These are phyloP conservation scores for Penicillium sclerotigenum DNA, from an alignment of 2,329 filamentous ascomycete species.

Conservation along the genomic window DNA sequence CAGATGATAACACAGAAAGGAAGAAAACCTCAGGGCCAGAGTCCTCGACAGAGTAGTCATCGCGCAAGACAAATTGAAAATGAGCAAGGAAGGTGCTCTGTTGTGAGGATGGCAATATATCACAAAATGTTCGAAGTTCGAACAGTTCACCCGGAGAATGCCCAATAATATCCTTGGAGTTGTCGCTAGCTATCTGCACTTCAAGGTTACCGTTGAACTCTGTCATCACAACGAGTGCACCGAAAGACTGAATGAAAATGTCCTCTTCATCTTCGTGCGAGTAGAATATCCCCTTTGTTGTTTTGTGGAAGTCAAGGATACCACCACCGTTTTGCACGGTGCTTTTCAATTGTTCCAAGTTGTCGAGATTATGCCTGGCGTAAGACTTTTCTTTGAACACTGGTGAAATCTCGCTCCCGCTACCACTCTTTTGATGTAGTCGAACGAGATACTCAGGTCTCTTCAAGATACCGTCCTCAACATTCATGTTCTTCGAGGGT, in stretches of 20 bases:
- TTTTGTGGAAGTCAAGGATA: conserved; percentile 6
- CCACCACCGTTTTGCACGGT: conserved; percentile 3
- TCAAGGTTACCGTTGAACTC: conserved; percentile 62
- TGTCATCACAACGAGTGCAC: conserved; percentile 69
- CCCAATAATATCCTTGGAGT: conserved; percentile 69
- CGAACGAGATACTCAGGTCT: conserved; percentile 4
- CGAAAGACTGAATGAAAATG: conserved; percentile 74
- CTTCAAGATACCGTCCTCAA: neutral
- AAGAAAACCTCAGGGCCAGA: conserved; percentile 84
- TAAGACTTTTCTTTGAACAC: neutral
- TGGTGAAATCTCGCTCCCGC: neutral
- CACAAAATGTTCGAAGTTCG: conserved; percentile 67
- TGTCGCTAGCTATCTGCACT: conserved; percentile 74
- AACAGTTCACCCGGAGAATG: conserved; percentile 74
- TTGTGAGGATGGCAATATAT: conserved; percentile 78
- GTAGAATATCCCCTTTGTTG: conserved; percentile 4
- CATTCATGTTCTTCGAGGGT: neutral
- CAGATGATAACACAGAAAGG: conserved; percentile 61
- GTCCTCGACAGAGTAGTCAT: conserved; percentile 66
- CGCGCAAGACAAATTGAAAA: conserved; percentile 76
- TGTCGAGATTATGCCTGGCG: neutral
- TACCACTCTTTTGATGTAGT: conserved; percentile 6
- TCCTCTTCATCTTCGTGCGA: conserved; percentile 56
- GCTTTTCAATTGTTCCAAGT: neutral
- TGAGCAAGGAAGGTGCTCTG: conserved; percentile 76